Evolutionary conservation across 352 stramenopile genomes (phyloP).

Genomic region (Globisporangium paddicum): DNA sequence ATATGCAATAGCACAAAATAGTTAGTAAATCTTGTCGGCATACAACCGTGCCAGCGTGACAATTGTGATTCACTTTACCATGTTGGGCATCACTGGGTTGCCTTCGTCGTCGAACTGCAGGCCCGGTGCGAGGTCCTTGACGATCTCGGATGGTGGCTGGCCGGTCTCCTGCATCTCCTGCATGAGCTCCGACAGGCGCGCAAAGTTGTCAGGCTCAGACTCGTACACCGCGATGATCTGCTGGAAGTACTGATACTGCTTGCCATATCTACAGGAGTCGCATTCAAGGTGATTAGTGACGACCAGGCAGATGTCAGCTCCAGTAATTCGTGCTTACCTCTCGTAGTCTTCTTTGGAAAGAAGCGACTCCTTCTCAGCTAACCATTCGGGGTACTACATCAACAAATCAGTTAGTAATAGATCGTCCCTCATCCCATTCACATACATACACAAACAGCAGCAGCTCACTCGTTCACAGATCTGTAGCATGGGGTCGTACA

Average conservation of each 20-base stretch:
- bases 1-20: background rate
- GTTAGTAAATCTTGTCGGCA: background rate
- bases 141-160: constrained; percentile 96
- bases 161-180: constrained; percentile 93
- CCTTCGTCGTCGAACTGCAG: constrained; percentile 73
- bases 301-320: no score
- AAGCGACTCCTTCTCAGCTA: constrained; percentile 90
- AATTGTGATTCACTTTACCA: constrained; percentile 37
- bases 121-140: constrained; percentile 97
- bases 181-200: constrained; percentile 95
- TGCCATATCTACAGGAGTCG: constrained; percentile 73
- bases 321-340: constrained; percentile 24
- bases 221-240: constrained; percentile 96
- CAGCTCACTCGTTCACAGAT: constrained; percentile 82
- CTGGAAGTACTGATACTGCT: constrained; percentile 98
- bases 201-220: constrained; percentile 95
- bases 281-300: background rate
- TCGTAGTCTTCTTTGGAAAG: constrained; percentile 92
- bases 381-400: constrained; percentile 94
- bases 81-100: constrained; percentile 95
- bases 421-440: background rate
- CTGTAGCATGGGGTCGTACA: constrained; percentile 98
- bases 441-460: background rate
- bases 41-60: background rate
- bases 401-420: no score